Evolutionary conservation across 805 yeast genomes (phyloP), one percentile per base, ranked within the genome.

Genomic region (Yarrowia yakushimensis): DNA sequence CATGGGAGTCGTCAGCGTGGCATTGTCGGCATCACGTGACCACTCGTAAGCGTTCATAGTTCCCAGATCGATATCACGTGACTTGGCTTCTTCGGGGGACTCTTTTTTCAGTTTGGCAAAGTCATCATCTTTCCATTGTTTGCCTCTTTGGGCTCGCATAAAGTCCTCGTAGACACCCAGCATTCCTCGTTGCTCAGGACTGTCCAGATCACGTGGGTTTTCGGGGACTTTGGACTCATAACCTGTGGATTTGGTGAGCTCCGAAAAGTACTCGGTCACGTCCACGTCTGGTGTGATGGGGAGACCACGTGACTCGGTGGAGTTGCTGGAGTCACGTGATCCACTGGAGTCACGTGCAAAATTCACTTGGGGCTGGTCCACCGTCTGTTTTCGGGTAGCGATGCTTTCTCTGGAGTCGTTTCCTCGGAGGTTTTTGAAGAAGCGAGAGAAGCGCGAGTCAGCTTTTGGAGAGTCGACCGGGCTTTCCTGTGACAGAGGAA

Each of bases 371-470:
- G 7, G 4, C 4, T 46, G 54, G 2, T 23, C 50, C 11, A 8
- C 5, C 15, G 13, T 13, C 8, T 25, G 17, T 25, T 27, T 27
- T 23, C 33, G 22, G 1, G 33, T 27, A 7, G 25, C 33, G 17
- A 43, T n/a, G 17, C 52, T 45, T 13, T 45, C 52, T 18, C 52
- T 12, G 15, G 57, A 31, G 11, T 48, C 57, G 41, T 34, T 48
- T 10, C 41, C 31, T 34, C 33, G 22, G n/a, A 48, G 22, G 41
- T 48, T 48, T 11, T 33, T 31, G 41, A 48, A 48, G 41, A 48
- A 48, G 28, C 57, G 57, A 5, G 57, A 48, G 41, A 48, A 48
- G 9, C 57, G 57, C 4, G 57, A 48, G 9, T 48, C 57, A 1
- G 42, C 57, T 12, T 33, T 33, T 20, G 57, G 57, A 23, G 57